phyloP scores from a whole-genome alignment of 108 stramenopile genomes.

The Cyclotella kingstonii region DNA sequence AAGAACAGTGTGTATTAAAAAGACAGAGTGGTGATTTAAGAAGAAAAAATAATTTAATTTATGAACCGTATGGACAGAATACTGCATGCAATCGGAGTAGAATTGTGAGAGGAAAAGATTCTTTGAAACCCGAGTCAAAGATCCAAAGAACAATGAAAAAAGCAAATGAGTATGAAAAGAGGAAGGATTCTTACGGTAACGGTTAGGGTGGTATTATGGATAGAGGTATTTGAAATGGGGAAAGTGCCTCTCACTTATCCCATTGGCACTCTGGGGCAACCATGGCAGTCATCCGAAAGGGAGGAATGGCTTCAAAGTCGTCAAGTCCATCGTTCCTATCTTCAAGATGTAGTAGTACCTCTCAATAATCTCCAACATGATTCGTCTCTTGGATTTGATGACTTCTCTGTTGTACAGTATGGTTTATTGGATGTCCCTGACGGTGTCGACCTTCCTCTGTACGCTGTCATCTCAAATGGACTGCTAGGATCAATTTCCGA shows the following conservation, averaged over 20 bases:
- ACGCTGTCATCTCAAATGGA: conserved; percentile 35
- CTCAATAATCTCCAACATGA: conserved; percentile 18
- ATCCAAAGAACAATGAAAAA: too few species aligned
- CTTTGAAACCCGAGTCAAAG: too few species aligned
- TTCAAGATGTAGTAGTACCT: conserved; percentile 43
- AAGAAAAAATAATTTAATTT: too few species aligned
- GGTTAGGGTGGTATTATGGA: too few species aligned
- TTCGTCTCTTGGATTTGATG: neutral
- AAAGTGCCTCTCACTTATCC: conserved; percentile 35
- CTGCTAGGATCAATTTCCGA: conserved; percentile 19
- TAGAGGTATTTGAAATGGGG: neutral
- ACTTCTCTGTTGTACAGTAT: conserved; percentile 46
- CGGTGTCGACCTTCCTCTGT: conserved; percentile 36
- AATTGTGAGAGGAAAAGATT: too few species aligned
- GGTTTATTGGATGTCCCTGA: conserved; percentile 33
- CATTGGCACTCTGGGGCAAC: conserved; percentile 62
- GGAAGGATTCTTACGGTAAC: too few species aligned
- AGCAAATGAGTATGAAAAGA: too few species aligned
- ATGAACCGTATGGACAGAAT: too few species aligned
- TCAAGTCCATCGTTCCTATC: conserved; percentile 52
- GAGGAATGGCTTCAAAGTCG: conserved; percentile 43
- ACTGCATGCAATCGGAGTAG: too few species aligned
- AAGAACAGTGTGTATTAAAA: too few species aligned
- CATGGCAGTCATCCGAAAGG: conserved; percentile 53
- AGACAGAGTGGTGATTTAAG: too few species aligned